Evolutionary conservation across 2,329 filamentous ascomycete genomes (phyloP).

Genomic region (Aspergillus luchuensis): DNA sequence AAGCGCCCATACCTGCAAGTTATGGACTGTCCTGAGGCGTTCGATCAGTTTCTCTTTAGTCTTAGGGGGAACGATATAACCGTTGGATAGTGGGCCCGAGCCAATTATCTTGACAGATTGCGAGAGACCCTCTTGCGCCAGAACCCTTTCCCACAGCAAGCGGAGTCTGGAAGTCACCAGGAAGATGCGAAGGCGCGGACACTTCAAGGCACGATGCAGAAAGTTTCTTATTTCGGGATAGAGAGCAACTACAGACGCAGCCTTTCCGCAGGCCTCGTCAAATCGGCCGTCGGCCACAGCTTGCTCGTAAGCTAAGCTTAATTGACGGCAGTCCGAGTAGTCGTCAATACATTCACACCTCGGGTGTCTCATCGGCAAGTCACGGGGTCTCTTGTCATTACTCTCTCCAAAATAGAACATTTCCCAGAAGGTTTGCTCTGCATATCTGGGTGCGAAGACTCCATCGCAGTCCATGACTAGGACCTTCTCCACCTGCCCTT

Average conservation of each 20-base stretch:
- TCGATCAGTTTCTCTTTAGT: constrained; percentile 55
- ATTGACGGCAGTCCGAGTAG: constrained; percentile 59
- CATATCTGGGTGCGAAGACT: too few species aligned
- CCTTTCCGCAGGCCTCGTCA: constrained; percentile 47
- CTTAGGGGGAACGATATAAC: constrained; percentile 53
- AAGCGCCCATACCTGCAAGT: constrained; percentile 56
- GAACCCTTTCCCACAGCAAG: constrained; percentile 58
- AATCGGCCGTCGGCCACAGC: constrained; percentile 40
- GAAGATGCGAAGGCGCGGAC: constrained; percentile 48
- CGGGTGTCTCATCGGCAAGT: constrained; percentile 20
- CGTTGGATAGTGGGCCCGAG: constrained; percentile 51
- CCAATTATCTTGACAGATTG: constrained; percentile 55
- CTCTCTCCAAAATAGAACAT: too few species aligned
- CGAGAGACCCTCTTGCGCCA: constrained; percentile 48
- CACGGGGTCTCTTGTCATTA: too few species aligned
- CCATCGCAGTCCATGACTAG: too few species aligned
- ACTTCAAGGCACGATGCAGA: constrained; percentile 35
- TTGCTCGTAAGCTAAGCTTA: constrained; percentile 56
- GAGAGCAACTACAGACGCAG: constrained; percentile 48
- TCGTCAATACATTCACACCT: constrained; percentile 35
- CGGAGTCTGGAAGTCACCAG: constrained; percentile 60
- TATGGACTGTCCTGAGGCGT: constrained; percentile 38
- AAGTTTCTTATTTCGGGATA: constrained; percentile 53
- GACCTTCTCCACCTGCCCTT: too few species aligned
- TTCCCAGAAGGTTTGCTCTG: too few species aligned